Conservation (phyloP, 140 eudicot genomes). For the Stevia rebaudiana region DNA sequence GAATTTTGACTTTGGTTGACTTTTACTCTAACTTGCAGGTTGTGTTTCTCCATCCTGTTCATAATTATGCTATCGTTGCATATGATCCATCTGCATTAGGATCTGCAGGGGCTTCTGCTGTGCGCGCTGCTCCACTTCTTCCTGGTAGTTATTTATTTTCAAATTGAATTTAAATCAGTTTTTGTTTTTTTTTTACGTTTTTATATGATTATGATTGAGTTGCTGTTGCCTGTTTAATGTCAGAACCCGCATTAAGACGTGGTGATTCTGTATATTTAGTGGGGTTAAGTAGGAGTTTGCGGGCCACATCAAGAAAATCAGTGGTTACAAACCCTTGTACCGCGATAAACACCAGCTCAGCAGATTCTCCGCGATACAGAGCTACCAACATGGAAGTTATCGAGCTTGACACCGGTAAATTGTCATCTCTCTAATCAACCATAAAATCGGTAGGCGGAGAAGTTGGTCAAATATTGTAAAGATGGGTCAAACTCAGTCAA, state of each 20-base stretch:
- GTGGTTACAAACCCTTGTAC: conserved; percentile 85
- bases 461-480: too few relatives aligned
- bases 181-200: not conserved
- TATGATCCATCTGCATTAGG: conserved; percentile 87
- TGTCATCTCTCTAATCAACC: too few relatives aligned
- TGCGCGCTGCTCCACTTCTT: conserved; percentile 85
- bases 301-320: conserved; percentile 88
- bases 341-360: conserved; percentile 72
- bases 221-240: not conserved
- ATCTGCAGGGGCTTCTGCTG: conserved; percentile 60
- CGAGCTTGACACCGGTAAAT: conserved; percentile 80
- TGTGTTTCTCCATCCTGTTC: conserved; percentile 90
- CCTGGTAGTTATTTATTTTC: conserved; percentile 42
- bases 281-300: conserved; percentile 85
- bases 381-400: conserved; percentile 96
- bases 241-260: conserved; percentile 83
- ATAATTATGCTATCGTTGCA: conserved; percentile 84
- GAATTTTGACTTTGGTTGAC: conserved; percentile 4
- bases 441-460: too few relatives aligned
- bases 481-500: too few relatives aligned
- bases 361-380: conserved; percentile 87
- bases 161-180: too few relatives aligned
- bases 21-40: conserved; percentile 38
- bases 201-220: not conserved
- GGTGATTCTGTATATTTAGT: conserved; percentile 83